phyloP scores from a whole-genome alignment of 768 basidiomycete species.

The Macrolepiota fuliginosa region DNA sequence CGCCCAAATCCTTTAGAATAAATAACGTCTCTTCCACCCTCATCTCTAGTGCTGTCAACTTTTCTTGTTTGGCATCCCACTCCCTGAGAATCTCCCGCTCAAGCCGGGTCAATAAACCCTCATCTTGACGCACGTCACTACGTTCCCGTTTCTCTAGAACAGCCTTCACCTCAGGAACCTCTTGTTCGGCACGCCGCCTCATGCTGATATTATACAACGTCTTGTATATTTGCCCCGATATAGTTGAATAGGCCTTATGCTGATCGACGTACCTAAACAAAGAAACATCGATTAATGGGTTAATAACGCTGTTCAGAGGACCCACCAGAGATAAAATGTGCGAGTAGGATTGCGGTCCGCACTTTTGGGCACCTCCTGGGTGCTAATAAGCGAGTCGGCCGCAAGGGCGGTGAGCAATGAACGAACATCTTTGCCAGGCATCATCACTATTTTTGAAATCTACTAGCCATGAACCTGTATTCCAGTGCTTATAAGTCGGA shows the following conservation, averaged over 20 bases:
- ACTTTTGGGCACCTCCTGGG: slow-evolving; percentile 90
- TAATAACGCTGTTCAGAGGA: background rate
- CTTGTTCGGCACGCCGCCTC: slow-evolving; percentile 71
- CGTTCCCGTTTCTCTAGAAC: slow-evolving; percentile 81
- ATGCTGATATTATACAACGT: slow-evolving; percentile 82
- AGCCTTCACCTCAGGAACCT: slow-evolving; percentile 59
- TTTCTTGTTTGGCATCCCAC: slow-evolving; percentile 74
- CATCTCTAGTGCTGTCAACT: slow-evolving; percentile 76
- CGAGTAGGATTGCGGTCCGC: slow-evolving; percentile 87
- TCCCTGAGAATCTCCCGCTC: slow-evolving; percentile 75
- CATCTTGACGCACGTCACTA: slow-evolving; percentile 80
- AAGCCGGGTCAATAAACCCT: slow-evolving; percentile 61
- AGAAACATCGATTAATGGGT: slow-evolving; percentile 4
- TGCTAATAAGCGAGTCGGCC: slow-evolving; percentile 79
- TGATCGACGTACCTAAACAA: slow-evolving; percentile 84
- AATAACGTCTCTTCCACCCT: slow-evolving; percentile 89
- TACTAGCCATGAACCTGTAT: slow-evolving; percentile 27
- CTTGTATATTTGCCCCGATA: slow-evolving; percentile 83
- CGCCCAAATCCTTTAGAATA: slow-evolving; percentile 77
- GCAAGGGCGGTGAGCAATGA: slow-evolving; percentile 77
- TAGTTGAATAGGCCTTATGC: slow-evolving; percentile 72
- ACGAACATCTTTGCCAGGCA: slow-evolving; percentile 85
- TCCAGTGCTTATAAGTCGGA: background rate
- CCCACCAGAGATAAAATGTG: slow-evolving; percentile 90
- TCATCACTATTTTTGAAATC: slow-evolving; percentile 94